Conservation (phyloP, 495 filamentous ascomycete genomes). For the Aspergillus diversus region DNA sequence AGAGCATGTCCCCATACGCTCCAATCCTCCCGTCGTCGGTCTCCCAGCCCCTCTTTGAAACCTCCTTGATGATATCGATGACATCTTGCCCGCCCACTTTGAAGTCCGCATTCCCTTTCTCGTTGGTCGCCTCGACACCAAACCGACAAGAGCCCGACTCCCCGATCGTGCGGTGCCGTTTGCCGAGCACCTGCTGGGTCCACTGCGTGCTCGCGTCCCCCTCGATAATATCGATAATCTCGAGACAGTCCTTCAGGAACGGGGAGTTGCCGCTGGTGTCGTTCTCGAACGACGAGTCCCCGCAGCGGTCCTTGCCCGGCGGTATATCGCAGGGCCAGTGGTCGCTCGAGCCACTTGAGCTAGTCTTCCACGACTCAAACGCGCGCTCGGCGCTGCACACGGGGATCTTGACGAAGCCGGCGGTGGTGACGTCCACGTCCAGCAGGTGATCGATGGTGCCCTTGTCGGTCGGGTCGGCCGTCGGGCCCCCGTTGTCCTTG, state of each 20-base stretch:
- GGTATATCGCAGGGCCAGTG: slow-evolving; percentile 35
- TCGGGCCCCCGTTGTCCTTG: slow-evolving; percentile 29
- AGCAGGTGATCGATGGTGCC: slow-evolving; percentile 25
- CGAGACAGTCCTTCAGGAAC: slow-evolving; percentile 30
- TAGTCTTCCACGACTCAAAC: slow-evolving; percentile 23
- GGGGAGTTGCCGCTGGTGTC: slow-evolving; percentile 35
- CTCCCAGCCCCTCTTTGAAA: too few species aligned
- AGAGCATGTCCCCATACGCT: too few species aligned
- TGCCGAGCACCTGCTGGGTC: neutral
- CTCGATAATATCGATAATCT: slow-evolving; percentile 39
- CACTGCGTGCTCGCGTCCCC: slow-evolving; percentile 13
- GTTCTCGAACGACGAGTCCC: slow-evolving; percentile 30
- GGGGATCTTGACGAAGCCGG: slow-evolving; percentile 36
- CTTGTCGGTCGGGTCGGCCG: slow-evolving; percentile 24
- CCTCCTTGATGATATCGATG: neutral
- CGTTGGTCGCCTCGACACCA: neutral
- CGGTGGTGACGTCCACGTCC: slow-evolving; percentile 29
- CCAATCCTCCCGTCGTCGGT: too few species aligned
- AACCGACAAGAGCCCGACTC: neutral
- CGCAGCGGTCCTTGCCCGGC: slow-evolving; percentile 27
- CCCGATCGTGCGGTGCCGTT: neutral
- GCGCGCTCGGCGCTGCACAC: slow-evolving; percentile 31
- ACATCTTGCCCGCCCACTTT: neutral
- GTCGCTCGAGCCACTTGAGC: slow-evolving; percentile 7
- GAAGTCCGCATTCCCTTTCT: neutral